These are phyloP conservation scores for Ogataea ganodermae DNA, from an alignment of 805 yeast genomes.

Conservation along the genomic window DNA sequence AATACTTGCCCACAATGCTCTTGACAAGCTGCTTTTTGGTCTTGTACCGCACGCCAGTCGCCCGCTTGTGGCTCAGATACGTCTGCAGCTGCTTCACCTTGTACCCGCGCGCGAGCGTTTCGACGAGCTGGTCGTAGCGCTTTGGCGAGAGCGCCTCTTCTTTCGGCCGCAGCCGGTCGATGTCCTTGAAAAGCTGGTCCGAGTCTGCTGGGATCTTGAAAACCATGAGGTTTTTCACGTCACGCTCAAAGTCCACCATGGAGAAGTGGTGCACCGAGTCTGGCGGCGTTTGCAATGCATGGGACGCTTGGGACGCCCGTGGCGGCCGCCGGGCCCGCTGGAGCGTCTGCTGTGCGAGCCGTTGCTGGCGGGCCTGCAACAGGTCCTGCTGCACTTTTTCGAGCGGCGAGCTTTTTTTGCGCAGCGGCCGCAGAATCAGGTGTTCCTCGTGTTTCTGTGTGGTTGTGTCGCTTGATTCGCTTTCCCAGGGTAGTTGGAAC, in stretches of 20 bases:
- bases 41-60: slow-evolving; percentile 10
- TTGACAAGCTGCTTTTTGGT: slow-evolving; percentile 26
- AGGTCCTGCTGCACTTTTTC: slow-evolving; percentile 12
- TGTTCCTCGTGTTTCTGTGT: slow-evolving; percentile 9
- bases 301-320: neutral
- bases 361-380: neutral
- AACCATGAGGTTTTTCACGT: slow-evolving; percentile 31
- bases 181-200: slow-evolving; percentile 27
- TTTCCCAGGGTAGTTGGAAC: slow-evolving; percentile 6
- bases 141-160: slow-evolving; percentile 21
- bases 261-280: slow-evolving; percentile 16
- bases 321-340: slow-evolving; percentile 2
- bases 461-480: neutral
- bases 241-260: slow-evolving; percentile 32
- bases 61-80: slow-evolving; percentile 19
- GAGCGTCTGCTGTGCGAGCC: neutral
- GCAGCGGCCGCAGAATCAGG: slow-evolving; percentile 31
- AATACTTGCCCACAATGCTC: slow-evolving; percentile 25
- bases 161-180: slow-evolving; percentile 33
- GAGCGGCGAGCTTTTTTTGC: slow-evolving; percentile 25
- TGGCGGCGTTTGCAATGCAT: neutral
- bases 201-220: slow-evolving; percentile 29
- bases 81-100: slow-evolving; percentile 26
- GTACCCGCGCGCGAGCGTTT: slow-evolving; percentile 24
- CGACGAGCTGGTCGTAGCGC: slow-evolving; percentile 24